Evolutionary conservation across 768 basidiomycete species (phyloP).

Genomic region (Macrolepiota albuminosa): DNA sequence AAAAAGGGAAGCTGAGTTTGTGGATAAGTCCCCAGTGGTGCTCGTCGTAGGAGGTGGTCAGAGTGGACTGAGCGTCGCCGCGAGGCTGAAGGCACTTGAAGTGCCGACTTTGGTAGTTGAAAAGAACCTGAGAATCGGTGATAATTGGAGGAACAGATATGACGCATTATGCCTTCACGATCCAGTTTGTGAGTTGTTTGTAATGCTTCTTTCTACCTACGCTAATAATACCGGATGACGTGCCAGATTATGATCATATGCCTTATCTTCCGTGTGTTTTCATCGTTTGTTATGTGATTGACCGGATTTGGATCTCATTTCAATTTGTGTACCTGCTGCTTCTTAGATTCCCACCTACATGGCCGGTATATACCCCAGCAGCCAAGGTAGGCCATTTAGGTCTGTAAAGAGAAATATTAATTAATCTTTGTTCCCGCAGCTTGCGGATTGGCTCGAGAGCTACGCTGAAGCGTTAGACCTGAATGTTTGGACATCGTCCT

Average conservation of each 20-base stretch:
- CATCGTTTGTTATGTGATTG: background rate
- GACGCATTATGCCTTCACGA: conserved; percentile 64
- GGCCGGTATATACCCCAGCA: conserved; percentile 57
- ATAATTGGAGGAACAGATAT: conserved; percentile 66
- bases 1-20: conserved; percentile 38
- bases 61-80: conserved; percentile 57
- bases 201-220: background rate
- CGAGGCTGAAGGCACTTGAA: conserved; percentile 51
- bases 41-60: conserved; percentile 65
- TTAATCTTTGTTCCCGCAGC: conserved; percentile 20
- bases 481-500: conserved; percentile 57
- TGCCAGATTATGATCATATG: conserved; percentile 49
- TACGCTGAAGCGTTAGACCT: conserved; percentile 59
- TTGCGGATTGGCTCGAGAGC: conserved; percentile 65
- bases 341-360: conserved; percentile 53
- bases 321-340: background rate
- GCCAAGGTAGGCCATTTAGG: conserved; percentile 29
- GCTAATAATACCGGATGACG: background rate
- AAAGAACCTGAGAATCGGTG: conserved; percentile 51
- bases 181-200: conserved; percentile 50
- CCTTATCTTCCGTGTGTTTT: conserved; percentile 53
- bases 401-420: background rate
- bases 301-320: background rate
- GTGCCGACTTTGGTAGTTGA: conserved; percentile 56
- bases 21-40: conserved; percentile 37